Percentiles rank a stretch among this genome's conserved stretches.
Conservation (phyloP, 306 rosid species). For the Corylus avellana region DNA sequence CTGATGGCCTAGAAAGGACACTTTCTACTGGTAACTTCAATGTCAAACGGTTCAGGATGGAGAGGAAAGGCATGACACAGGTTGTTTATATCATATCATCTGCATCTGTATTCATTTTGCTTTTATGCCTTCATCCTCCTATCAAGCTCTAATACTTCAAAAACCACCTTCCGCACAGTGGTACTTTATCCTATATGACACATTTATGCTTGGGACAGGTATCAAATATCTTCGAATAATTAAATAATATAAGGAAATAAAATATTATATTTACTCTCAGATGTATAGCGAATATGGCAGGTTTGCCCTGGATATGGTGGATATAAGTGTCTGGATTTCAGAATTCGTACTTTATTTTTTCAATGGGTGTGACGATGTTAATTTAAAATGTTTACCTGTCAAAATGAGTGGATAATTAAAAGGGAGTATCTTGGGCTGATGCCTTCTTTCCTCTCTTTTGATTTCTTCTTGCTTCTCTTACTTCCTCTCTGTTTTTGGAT, state of each 20-base stretch:
- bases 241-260: background rate
- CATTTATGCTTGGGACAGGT: background rate
- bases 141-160: background rate
- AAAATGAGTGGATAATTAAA: background rate
- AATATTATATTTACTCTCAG: background rate
- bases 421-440: background rate
- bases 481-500: background rate
- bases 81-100: slow-evolving; percentile 32
- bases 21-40: slow-evolving; percentile 91
- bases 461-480: background rate
- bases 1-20: slow-evolving; percentile 72
- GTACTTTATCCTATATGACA: background rate
- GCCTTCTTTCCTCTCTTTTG: background rate
- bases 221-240: background rate
- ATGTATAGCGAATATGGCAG: background rate
- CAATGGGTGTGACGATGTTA: background rate
- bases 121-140: background rate
- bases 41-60: slow-evolving; percentile 80
- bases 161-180: background rate
- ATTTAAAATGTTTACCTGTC: background rate
- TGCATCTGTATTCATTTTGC: background rate
- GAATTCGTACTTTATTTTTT: background rate
- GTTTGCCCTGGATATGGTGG: background rate
- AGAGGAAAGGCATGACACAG: slow-evolving; percentile 93
- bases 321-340: background rate